Base-by-base conservation (phyloP, 1,284 basidiomycete genomes). In the Cutaneotrichosporon cyanovorans region DNA sequence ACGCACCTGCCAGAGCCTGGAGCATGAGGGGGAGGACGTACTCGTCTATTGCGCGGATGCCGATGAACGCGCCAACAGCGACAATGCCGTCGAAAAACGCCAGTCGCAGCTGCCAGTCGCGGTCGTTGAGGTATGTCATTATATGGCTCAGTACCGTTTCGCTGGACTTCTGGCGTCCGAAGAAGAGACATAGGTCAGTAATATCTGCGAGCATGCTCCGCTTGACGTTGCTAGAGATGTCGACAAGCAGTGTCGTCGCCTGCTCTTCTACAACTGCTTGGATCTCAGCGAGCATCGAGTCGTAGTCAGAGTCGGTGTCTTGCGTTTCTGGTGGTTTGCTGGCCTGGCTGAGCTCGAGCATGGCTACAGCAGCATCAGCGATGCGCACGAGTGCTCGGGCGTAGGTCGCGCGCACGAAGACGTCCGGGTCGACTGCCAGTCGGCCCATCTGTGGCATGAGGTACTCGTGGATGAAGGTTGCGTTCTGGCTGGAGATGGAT, bases 41-140 rank as follows among this genome's bases (percentile, higher is more conserved):
- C 55, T 73, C 82, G 77, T 56, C 74, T 20, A 76, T 60, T 76
- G 87, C 90, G 46, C 83, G 74, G 18, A 85, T 83, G 0, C 90
- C 90, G 4, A 90, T 87, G 71, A 88, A 91, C 0, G 85, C 86
- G 6, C 90, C 93, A 2, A 99, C 88, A 50, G 88, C 88, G 8
- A 95, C 87, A 21, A 97, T 89, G 53, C 87, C 87, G 64, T 95
- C 90, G 62, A 97, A 96, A 68, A 98, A 97, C 0, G 88, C 87
- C 55, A 84, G 80, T 2, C 95, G 78, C 37, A 98, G 73, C 19
- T 86, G 72, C 92, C 93, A 97, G 63, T 95, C 89, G 10, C 87
- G 76, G 61, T 97, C 92, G 63, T 98, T 98, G 57, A 98, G 78
- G 63, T 96, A 98, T 0, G 95, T 98, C 66, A 98, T 92, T 83